phyloP scores from a whole-genome alignment of 2,329 filamentous ascomycete species.

The Botrytis cinerea region DNA sequence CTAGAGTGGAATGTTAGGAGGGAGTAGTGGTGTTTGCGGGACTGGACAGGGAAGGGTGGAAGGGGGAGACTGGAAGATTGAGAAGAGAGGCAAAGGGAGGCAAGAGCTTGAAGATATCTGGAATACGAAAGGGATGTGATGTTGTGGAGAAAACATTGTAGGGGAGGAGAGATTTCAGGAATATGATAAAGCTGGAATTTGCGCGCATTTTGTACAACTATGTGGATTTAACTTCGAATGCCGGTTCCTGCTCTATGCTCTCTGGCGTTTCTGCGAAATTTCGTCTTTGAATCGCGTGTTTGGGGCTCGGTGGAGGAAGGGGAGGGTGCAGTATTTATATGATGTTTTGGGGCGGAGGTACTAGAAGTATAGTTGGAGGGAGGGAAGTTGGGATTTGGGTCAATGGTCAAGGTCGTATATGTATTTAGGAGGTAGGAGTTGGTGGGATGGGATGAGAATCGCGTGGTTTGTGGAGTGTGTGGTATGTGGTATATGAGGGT shows the following conservation, averaged over 20 bases:
- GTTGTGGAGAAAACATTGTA: neutral
- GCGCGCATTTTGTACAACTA: fast-evolving
- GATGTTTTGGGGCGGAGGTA: neutral
- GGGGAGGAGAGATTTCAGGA: neutral
- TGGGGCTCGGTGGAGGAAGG: neutral
- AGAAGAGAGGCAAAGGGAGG: neutral
- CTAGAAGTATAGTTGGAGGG: neutral
- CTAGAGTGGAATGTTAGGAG: neutral
- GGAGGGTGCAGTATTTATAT: neutral
- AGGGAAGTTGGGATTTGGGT: neutral
- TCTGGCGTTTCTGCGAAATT: too few species aligned
- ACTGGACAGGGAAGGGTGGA: too few species aligned
- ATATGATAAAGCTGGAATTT: neutral
- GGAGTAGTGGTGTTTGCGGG: neutral
- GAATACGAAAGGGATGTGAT: neutral
- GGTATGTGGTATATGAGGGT: neutral
- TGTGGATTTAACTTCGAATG: fast-evolving
- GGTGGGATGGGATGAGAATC: neutral
- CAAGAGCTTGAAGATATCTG: neutral
- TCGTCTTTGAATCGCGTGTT: neutral
- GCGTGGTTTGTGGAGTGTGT: neutral
- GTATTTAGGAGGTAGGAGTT: neutral
- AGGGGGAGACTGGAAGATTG: neutral
- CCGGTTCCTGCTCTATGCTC: neutral
- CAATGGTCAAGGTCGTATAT: neutral